Conservation (phyloP, 2,329 filamentous ascomycete species). For the Beauveria caledonica region DNA sequence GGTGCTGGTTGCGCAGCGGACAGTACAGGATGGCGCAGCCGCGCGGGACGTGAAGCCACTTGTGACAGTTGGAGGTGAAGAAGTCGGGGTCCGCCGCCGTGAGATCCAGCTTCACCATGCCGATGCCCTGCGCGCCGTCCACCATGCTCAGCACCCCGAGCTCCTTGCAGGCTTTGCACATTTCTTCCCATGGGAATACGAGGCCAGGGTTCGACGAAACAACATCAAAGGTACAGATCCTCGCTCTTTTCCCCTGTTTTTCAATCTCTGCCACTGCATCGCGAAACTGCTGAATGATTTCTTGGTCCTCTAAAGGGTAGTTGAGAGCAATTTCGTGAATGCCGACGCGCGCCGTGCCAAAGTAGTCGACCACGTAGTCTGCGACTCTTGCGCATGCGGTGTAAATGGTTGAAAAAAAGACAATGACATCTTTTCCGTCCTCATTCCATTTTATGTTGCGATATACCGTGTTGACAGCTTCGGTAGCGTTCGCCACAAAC, state of each 20-base stretch:
- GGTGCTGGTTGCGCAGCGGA: slow-evolving; percentile 62
- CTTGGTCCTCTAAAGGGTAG: slow-evolving; percentile 64
- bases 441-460: slow-evolving; percentile 60
- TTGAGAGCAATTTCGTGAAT: slow-evolving; percentile 48
- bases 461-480: slow-evolving; percentile 70
- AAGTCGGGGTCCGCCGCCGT: slow-evolving; percentile 66
- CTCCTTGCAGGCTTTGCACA: slow-evolving; percentile 57
- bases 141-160: slow-evolving; percentile 64
- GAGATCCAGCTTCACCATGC: slow-evolving; percentile 68
- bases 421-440: slow-evolving; percentile 67
- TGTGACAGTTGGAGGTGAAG: slow-evolving; percentile 80
- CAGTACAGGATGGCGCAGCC: slow-evolving; percentile 77
- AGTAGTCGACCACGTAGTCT: slow-evolving; percentile 62
- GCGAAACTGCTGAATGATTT: slow-evolving; percentile 54
- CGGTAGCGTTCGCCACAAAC: slow-evolving; percentile 75
- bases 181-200: slow-evolving; percentile 65
- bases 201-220: slow-evolving; percentile 74
- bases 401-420: slow-evolving; percentile 75
- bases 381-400: slow-evolving; percentile 68
- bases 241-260: slow-evolving; percentile 51
- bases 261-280: slow-evolving; percentile 45
- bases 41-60: slow-evolving; percentile 75
- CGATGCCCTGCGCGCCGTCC: slow-evolving; percentile 80
- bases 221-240: slow-evolving; percentile 65
- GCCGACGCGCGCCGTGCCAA: slow-evolving; percentile 31